Percentiles rank a stretch among this genome's conserved stretches.
Evolutionary conservation across 805 yeast genomes (phyloP).

Genomic region (Lipomyces lipofer): DNA sequence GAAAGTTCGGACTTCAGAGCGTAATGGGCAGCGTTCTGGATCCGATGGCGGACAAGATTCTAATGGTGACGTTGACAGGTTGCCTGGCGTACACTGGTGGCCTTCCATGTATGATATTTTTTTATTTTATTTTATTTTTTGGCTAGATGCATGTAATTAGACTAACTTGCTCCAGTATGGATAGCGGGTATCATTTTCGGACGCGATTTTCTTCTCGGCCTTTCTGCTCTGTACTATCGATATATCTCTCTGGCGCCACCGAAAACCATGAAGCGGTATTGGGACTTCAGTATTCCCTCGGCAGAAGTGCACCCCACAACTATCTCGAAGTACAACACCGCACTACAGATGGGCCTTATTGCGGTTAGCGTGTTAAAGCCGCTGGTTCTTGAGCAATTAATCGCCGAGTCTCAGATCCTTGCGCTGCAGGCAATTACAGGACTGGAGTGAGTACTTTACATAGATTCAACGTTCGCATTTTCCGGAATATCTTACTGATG

Average conservation of each 20-base stretch:
- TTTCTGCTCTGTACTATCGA: constrained; percentile 71
- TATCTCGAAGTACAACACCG: constrained; percentile 69
- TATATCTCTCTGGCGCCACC: constrained; percentile 75
- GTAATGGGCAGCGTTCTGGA: constrained; percentile 88
- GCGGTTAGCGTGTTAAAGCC: constrained; percentile 63
- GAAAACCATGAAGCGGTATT: constrained; percentile 65
- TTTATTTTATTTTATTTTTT: not conserved
- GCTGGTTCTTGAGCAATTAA: constrained; percentile 45
- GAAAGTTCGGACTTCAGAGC: constrained; percentile 72
- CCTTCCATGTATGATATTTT: constrained; percentile 53
- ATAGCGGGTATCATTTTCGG: constrained; percentile 75
- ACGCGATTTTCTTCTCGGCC: constrained; percentile 71
- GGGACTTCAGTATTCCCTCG: constrained; percentile 77
- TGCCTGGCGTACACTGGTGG: constrained; percentile 66
- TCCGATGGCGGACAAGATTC: constrained; percentile 90
- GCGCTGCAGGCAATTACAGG: constrained; percentile 33
- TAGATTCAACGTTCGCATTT: constrained; percentile 2
- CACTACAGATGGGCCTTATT: constrained; percentile 86
- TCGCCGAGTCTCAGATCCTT: constrained; percentile 36
- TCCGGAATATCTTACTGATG: no score
- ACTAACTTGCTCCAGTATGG: constrained; percentile 38
- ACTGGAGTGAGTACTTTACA: constrained; percentile 17
- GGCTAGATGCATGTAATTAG: not conserved
- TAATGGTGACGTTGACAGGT: constrained; percentile 83
- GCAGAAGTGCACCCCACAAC: constrained; percentile 86